Conservation (phyloP, 2,329 filamentous ascomycete genomes). For the Paraconiothyrium sp. region DNA sequence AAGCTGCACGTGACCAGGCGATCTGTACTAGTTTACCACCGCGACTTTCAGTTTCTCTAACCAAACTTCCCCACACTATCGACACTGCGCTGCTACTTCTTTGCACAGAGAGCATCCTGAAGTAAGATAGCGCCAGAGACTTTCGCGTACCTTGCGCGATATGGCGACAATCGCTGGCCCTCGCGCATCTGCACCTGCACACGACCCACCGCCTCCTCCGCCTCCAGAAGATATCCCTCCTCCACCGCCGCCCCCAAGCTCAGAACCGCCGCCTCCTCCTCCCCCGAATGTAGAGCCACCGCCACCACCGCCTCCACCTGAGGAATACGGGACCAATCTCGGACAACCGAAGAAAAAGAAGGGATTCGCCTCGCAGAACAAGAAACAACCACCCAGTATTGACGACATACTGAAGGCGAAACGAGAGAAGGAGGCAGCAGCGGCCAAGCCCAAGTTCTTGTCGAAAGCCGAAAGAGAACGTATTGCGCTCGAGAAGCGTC, state of each 20-base stretch:
- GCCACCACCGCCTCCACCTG: constrained; percentile 34
- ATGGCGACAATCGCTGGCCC: constrained; percentile 21
- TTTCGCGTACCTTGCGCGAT: not conserved
- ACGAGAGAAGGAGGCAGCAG: constrained; percentile 83
- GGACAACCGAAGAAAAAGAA: constrained; percentile 61
- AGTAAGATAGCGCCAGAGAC: not conserved
- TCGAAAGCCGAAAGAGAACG: constrained; percentile 84
- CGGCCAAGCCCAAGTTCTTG: constrained; percentile 87
- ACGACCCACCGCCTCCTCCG: constrained; percentile 40
- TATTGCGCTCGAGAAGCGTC: constrained; percentile 79
- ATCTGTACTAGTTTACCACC: constrained; percentile 6
- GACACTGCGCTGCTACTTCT: not conserved
- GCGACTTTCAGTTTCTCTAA: not conserved
- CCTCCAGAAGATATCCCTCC: constrained; percentile 46
- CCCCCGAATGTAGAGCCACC: constrained; percentile 25
- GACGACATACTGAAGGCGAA: constrained; percentile 88
- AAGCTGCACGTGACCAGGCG: constrained; percentile 28
- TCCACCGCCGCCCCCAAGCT: constrained; percentile 51
- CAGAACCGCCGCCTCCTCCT: constrained; percentile 31
- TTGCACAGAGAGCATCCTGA: not conserved
- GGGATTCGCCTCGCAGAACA: constrained; percentile 59
- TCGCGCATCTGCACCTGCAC: constrained; percentile 18
- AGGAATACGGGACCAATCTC: constrained; percentile 37
- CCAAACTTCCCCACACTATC: not conserved
- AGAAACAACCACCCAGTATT: constrained; percentile 73